Percentiles rank a stretch among this genome's conserved stretches.
Conservation (phyloP, 768 basidiomycete species). For the Tylopilus sp. region DNA sequence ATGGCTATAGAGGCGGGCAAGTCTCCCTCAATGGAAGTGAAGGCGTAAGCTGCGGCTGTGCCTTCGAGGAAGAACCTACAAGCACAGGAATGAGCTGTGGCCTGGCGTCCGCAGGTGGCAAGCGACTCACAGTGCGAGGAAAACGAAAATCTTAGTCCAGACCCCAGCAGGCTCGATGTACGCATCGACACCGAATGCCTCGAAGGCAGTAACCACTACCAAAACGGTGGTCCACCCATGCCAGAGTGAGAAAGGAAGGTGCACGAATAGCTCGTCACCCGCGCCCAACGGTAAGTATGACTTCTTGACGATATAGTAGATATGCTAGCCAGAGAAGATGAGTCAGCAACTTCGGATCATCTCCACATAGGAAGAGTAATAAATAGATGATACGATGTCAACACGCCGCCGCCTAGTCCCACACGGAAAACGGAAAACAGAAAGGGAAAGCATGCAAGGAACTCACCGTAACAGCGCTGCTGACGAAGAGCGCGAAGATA, state of each 20-base stretch:
- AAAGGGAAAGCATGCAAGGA: not conserved
- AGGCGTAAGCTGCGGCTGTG: slow-evolving; percentile 91
- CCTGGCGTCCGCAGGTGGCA: not conserved
- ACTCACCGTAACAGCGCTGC: slow-evolving; percentile 57
- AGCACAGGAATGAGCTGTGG: slow-evolving; percentile 6
- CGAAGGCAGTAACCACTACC: slow-evolving; percentile 77
- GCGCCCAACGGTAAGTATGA: slow-evolving; percentile 60
- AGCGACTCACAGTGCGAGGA: slow-evolving; percentile 72
- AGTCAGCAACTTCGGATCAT: slow-evolving; percentile 15
- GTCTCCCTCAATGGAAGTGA: slow-evolving; percentile 87
- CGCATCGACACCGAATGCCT: slow-evolving; percentile 85
- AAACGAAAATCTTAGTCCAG: slow-evolving; percentile 94
- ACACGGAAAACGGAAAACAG: slow-evolving; percentile 17
- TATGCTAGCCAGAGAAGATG: slow-evolving; percentile 48
- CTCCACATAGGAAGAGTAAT: slow-evolving; percentile 4
- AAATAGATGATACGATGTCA: not conserved
- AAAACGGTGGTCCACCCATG: slow-evolving; percentile 91
- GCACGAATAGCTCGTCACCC: slow-evolving; percentile 84
- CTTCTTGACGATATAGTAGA: slow-evolving; percentile 95
- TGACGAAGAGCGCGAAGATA: slow-evolving; percentile 83
- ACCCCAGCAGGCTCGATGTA: slow-evolving; percentile 61
- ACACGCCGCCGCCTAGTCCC: not conserved
- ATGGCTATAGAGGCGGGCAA: slow-evolving; percentile 90
- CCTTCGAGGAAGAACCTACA: slow-evolving; percentile 86
- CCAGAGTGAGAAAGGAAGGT: slow-evolving; percentile 94